Evolutionary conservation across 495 filamentous ascomycete species (phyloP), one percentile per base, ranked within the genome.

Genomic region (Lasiosphaeriaceae sp.): DNA sequence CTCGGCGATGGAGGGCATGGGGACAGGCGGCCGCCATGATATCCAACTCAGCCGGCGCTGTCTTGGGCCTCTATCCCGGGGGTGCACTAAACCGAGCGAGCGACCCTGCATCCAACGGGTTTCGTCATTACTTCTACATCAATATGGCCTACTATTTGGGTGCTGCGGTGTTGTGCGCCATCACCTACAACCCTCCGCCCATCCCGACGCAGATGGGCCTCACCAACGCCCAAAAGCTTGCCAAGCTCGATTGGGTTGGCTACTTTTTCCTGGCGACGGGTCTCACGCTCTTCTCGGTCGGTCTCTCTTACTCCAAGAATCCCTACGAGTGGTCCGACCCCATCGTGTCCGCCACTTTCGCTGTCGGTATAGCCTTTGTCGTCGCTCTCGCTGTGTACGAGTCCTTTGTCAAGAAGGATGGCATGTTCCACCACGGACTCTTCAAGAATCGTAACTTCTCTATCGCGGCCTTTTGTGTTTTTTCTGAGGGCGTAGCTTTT

Each of bases 341-440:
- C 12, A 61, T 62, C 14, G 65, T 71, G 8, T 58, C 58, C 1
- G 71, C 66, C 12, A 61, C 68, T 8, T 71, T 74, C 50, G 49
- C 63, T 20, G 54, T 70, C 31, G 66, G 71, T 11, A 14, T 70
- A 16, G 19, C 58, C 4, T 23, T 71, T 9, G 22, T 50, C 7
- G 2, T 61, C 1, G 47, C 2, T 0, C 59, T 72, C 1, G 57
- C 56, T 16, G 34, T 64, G 2, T 71, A 74, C 55, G 68, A 70
- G 47, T 58, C 54, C 0, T 57, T 24, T 19, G 59, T 67, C 53
- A 71, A 68, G 47, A 71, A 48, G 23, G 68, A 72, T 56, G 71
- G 71, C 29, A 61, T 74, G 63, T 71, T 72, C 59, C 66, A 74
- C 57, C 68, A 74, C 39, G 60, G 58, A 3, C 59, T 74, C 19